phyloP scores from a whole-genome alignment of 495 filamentous ascomycete species.

The Aspergillus hancockii region DNA sequence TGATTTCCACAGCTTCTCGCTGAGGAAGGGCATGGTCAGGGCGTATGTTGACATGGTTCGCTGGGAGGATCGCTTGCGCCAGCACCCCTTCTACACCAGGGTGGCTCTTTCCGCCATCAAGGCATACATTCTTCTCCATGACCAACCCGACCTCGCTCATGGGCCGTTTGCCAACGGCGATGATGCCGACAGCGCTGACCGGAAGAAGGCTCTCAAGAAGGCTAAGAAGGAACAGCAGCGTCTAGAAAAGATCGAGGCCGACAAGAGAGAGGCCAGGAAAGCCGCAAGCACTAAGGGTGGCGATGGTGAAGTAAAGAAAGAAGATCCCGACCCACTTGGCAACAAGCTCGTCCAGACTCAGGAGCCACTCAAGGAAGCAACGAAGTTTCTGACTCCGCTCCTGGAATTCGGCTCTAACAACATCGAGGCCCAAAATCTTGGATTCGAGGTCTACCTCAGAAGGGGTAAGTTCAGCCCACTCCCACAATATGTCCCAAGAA shows the following conservation, averaged over 20 bases:
- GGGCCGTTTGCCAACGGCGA: constrained; percentile 57
- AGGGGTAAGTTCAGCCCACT: constrained; percentile 56
- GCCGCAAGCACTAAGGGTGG: constrained; percentile 52
- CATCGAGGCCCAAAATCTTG: constrained; percentile 77
- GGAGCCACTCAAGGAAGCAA: constrained; percentile 80
- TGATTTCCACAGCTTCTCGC: constrained; percentile 96
- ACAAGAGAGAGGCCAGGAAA: constrained; percentile 67
- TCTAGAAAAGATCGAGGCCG: constrained; percentile 75
- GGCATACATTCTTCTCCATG: constrained; percentile 76
- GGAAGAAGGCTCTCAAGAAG: constrained; percentile 94
- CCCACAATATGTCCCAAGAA: constrained; percentile 1
- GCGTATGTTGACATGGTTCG: constrained; percentile 95
- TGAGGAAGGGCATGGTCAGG: constrained; percentile 91
- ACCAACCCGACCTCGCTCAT: constrained; percentile 68
- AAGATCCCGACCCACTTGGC: constrained; percentile 85
- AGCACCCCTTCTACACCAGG: constrained; percentile 89
- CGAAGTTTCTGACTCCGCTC: constrained; percentile 80
- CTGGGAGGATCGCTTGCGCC: constrained; percentile 89
- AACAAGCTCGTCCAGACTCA: constrained; percentile 72
- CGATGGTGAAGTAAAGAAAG: constrained; percentile 66
- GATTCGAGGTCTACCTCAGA: constrained; percentile 86
- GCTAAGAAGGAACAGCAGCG: constrained; percentile 90
- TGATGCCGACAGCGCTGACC: constrained; percentile 64
- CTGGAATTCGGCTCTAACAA: constrained; percentile 81
- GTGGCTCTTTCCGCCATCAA: constrained; percentile 82